Evolutionary conservation across 2,329 filamentous ascomycete genomes (phyloP), one percentile per base, ranked within the genome.

Genomic region (Beauveria sp.): DNA sequence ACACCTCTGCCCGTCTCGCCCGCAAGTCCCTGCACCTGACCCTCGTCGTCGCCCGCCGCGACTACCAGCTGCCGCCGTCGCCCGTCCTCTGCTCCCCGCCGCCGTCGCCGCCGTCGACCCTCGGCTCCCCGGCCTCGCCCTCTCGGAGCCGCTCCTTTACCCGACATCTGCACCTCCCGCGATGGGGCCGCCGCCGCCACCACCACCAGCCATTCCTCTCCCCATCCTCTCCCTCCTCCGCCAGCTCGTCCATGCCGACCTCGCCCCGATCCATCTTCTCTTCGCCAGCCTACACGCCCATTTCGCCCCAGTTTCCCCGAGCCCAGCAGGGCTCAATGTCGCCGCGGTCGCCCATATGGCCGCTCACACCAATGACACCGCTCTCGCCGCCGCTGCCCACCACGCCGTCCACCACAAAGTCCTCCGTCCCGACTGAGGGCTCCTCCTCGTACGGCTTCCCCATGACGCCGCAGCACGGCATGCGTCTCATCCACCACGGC

Each of bases 1-100:
- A 86, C 66, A 76, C 79, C 16, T 86, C 85, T 0, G 77, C 75
- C 64, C 77, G 80, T 22, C 76, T 88, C 24, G 79, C 82, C 14
- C 77, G 77, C 57, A 86, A 85, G 69, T 75, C 75, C 9, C 71
- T 85, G 2, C 79, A 83, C 67, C 74, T 87, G 58, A 85, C 82
- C 20, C 78, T 88, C 43, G 77, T 87, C 48, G 79, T 85, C 24
- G 77, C 85, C 50, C 77, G 80, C 45, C 79, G 80, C 51, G 82
- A 85, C 62, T 81, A 83, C 66, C 81, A 85, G 67, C 72, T 85
- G 8, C 81, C 81, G n/a, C 56, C 62, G n/a, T 61, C 57, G 24
- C 51, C 62, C 4, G 43, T 60, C 10, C 43, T n/a, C 66, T 69
- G 51, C 64, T 69, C 61, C 28, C 68, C 51, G 65, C 69, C 31